Evolutionary conservation across 352 stramenopile genomes (phyloP), one percentile per base, ranked within the genome.

Genomic region (Achlya hypogyna): DNA sequence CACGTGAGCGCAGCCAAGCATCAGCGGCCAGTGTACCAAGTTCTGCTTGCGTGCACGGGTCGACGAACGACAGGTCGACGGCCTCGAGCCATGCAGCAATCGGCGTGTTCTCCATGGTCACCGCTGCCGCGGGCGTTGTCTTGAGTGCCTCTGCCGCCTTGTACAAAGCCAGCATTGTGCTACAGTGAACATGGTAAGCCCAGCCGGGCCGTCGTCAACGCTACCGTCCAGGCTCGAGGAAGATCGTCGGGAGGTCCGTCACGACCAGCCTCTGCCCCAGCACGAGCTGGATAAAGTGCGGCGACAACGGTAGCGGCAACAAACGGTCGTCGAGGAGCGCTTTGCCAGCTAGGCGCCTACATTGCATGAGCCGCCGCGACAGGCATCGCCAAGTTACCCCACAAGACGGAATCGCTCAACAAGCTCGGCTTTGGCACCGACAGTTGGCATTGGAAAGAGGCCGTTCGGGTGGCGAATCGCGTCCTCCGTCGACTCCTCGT

Each of bases 281-380:
- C n/a, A 89, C 82, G 18, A 92, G 72, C 51, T 86, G 78, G 56
- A 93, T 82, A 65, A 94, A 94, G 22, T 93, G 80, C 9, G 66
- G 58, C 31, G 86, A 90, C 22, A 94, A 47, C 4, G 84, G 84
- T 28, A 94, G 67, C 20, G 86, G 84, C 1, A 94, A 76, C 6
- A 94, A 65, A 5, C 82, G 77, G 35, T 87, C 82, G 62, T 94
- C 86, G 82, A 93, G 90, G 53, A 94, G 66, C 23, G 86, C 84
- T 51, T 93, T 94, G 23, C 86, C 86, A 35, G 82, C 82, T 34
- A 94, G 49, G 5, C 86, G 83, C 3, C 47, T 63, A 63, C 1
- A 32, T 20, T 10, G 14, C 8, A 43, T 35, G n/a, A n/a, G n/a
- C n/a, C n/a, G n/a, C n/a, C n/a, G n/a, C n/a, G n/a, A n/a, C n/a